Percentiles rank a stretch among this genome's conserved stretches.
These are phyloP conservation scores for Cyberlindnera americana DNA, from an alignment of 805 yeast genomes.

Conservation along the genomic window DNA sequence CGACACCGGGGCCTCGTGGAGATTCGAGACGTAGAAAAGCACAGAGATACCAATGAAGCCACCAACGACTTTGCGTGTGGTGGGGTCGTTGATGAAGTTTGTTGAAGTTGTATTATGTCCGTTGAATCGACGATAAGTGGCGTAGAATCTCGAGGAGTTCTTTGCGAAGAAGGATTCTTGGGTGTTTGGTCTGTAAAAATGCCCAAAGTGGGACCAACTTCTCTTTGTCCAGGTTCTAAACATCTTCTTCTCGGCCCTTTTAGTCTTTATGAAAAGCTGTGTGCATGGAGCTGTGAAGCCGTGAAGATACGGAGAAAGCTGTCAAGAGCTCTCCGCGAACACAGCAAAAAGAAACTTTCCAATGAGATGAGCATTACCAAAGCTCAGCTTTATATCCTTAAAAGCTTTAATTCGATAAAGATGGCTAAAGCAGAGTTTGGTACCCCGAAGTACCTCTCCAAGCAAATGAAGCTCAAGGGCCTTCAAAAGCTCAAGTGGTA, in stretches of 20 bases:
- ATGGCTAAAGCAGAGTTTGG: slow-evolving; percentile 63
- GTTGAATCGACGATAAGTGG: slow-evolving; percentile 38
- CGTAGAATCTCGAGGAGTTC: slow-evolving; percentile 24
- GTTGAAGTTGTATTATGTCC: slow-evolving; percentile 20
- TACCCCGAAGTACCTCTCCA: slow-evolving; percentile 67
- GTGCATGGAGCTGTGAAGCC: too few species aligned
- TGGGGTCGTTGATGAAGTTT: slow-evolving; percentile 25
- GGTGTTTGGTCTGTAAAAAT: slow-evolving; percentile 28
- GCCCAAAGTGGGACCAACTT: slow-evolving; percentile 61
- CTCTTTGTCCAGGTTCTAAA: too few species aligned
- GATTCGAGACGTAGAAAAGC: slow-evolving; percentile 44
- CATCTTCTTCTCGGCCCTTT: too few species aligned
- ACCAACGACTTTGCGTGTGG: slow-evolving; percentile 30
- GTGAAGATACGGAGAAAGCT: too few species aligned
- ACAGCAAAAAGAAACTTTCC: too few species aligned
- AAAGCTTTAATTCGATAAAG: too few species aligned
- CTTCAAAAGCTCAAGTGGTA: slow-evolving; percentile 82
- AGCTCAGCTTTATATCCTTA: background rate
- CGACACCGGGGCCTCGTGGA: slow-evolving; percentile 81
- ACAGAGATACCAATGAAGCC: slow-evolving; percentile 33
- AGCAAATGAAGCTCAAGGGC: slow-evolving; percentile 77
- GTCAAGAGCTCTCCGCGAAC: too few species aligned
- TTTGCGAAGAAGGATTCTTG: too few species aligned
- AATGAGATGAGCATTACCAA: too few species aligned
- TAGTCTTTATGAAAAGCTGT: too few species aligned